Percentiles rank a stretch among this genome's conserved stretches.
Conservation (phyloP, 345 rosid species). For the Ceriops tagal region DNA sequence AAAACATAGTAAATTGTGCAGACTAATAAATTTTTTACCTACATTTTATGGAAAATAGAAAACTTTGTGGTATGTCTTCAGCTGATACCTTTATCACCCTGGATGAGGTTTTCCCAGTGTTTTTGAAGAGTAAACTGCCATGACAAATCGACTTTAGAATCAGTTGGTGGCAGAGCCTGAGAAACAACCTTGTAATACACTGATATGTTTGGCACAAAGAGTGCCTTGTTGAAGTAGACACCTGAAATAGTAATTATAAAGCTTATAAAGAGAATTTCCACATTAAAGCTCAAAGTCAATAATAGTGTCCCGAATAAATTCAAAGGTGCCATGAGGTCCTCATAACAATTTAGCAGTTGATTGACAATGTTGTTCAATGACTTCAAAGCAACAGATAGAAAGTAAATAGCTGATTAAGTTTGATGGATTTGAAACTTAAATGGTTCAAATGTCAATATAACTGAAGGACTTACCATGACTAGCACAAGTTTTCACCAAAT, state of each 20-base stretch:
- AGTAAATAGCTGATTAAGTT: no score
- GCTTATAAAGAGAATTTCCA: no score
- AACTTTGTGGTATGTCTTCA: not conserved
- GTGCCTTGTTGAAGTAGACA: conserved; percentile 75
- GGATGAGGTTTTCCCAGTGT: conserved; percentile 69
- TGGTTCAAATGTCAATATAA: conserved; percentile 3
- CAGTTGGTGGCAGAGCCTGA: conserved; percentile 40
- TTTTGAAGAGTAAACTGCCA: conserved; percentile 83
- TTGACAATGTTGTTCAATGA: not conserved
- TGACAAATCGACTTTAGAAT: conserved; percentile 51
- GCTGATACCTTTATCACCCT: conserved; percentile 48
- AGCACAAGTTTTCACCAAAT: conserved; percentile 47
- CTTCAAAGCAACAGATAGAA: not conserved
- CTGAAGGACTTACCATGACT: conserved; percentile 42
- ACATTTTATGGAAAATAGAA: not conserved
- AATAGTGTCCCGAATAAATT: no score
- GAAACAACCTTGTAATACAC: conserved; percentile 83
- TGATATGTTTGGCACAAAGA: conserved; percentile 82
- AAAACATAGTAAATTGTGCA: no score
- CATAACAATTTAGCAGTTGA: no score
- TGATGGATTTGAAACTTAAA: no score
- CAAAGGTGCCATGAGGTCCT: no score
- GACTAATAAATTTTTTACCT: not conserved
- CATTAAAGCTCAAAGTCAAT: no score
- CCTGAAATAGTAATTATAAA: conserved; percentile 39